Percentiles rank a stretch among this genome's conserved stretches.
Conservation (phyloP, 768 basidiomycete genomes). For the Lentinula lateritia region DNA sequence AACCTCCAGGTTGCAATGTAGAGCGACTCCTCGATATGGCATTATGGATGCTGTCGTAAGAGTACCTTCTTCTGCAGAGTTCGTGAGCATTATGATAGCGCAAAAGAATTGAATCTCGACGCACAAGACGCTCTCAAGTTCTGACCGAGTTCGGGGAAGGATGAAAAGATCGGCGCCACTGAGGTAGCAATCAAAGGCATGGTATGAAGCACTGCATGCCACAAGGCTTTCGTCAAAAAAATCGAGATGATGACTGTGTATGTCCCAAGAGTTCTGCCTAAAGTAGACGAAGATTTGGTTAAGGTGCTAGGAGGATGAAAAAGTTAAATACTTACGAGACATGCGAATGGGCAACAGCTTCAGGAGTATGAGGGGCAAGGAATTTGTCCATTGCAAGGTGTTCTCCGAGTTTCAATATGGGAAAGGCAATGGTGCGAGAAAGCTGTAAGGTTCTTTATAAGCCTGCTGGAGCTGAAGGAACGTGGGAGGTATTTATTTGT, state of each 20-base stretch:
- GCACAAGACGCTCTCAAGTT: slow-evolving; percentile 71
- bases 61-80: slow-evolving; percentile 57
- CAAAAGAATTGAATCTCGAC: slow-evolving; percentile 19
- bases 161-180: slow-evolving; percentile 68
- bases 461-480: not conserved
- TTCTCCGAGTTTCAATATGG: slow-evolving; percentile 1
- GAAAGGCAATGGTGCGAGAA: not conserved
- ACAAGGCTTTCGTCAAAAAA: slow-evolving; percentile 61
- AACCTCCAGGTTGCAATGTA: slow-evolving; percentile 50
- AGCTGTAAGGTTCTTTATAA: not conserved
- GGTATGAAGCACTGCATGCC: slow-evolving; percentile 75
- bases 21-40: slow-evolving; percentile 66
- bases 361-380: slow-evolving; percentile 67
- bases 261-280: slow-evolving; percentile 43
- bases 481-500: not conserved
- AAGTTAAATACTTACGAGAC: slow-evolving; percentile 45
- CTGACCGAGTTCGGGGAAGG: slow-evolving; percentile 54
- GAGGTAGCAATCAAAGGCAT: slow-evolving; percentile 71
- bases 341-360: slow-evolving; percentile 65
- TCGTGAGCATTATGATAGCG: not conserved
- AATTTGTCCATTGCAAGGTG: slow-evolving; percentile 55
- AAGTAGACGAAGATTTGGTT: slow-evolving; percentile 7
- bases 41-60: slow-evolving; percentile 79
- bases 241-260: slow-evolving; percentile 52
- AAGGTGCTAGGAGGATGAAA: slow-evolving; percentile 5